These are phyloP conservation scores for Schizonepeta tenuifolia DNA, from an alignment of 257 asterid genomes.

Conservation along the genomic window DNA sequence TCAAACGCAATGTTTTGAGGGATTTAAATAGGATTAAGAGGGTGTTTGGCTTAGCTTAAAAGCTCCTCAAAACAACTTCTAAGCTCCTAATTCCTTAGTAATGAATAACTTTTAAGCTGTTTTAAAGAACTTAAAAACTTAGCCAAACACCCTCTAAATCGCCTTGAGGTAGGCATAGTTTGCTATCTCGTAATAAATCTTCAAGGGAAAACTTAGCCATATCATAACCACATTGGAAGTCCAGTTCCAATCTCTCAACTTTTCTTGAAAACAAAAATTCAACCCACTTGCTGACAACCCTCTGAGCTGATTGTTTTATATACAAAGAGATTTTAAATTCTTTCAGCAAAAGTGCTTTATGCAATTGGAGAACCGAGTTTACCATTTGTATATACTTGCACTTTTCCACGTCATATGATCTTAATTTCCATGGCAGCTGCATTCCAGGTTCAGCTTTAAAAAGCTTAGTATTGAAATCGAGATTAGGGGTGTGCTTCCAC, in stretches of 20 bases:
- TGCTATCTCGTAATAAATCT: not conserved
- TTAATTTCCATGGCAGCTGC: no score
- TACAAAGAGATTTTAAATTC: not conserved
- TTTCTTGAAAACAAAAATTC: not conserved
- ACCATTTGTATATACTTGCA: not conserved
- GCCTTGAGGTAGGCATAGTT: not conserved
- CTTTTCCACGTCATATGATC: not conserved
- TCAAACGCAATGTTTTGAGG: not conserved
- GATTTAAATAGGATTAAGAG: not conserved
- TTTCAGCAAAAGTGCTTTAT: not conserved
- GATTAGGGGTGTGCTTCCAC: not conserved
- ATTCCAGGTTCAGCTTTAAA: no score
- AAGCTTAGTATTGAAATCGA: not conserved
- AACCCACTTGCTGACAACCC: not conserved
- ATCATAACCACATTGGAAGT: not conserved
- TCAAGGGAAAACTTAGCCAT: not conserved
- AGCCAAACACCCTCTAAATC: no score
- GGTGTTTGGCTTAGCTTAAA: no score
- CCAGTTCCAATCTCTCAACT: not conserved
- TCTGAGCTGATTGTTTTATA: not conserved
- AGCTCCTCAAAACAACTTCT: no score
- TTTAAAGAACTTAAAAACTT: no score
- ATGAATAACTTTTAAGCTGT: no score
- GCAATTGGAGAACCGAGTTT: not conserved
- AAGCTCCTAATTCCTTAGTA: no score